These are phyloP conservation scores for Beauveria sp. DNA, from an alignment of 2,329 filamentous ascomycete genomes.

Conservation along the genomic window DNA sequence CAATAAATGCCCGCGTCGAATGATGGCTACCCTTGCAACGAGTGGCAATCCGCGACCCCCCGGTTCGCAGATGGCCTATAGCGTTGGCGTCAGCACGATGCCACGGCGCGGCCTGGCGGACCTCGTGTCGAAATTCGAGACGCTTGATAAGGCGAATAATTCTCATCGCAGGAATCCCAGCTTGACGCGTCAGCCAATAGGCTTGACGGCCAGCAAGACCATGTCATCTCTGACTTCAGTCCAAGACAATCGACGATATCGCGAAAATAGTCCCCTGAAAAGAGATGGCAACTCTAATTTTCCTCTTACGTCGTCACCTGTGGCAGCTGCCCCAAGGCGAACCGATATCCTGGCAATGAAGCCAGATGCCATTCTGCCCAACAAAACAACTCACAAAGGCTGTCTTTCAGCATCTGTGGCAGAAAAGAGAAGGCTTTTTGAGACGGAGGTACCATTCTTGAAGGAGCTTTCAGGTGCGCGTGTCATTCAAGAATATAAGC, in stretches of 20 bases:
- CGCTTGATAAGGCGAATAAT: constrained; percentile 18
- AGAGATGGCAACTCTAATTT: not conserved
- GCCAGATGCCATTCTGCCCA: not conserved
- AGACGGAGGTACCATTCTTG: not conserved
- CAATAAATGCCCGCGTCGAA: not conserved
- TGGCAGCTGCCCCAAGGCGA: not conserved
- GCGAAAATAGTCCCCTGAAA: not conserved
- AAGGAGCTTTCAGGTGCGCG: not conserved
- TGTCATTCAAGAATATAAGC: not conserved
- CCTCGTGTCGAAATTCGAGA: constrained; percentile 29
- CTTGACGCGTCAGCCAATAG: constrained; percentile 11
- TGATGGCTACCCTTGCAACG: not conserved
- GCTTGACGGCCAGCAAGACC: not conserved
- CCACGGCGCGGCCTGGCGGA: constrained; percentile 20
- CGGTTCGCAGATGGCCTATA: not conserved
- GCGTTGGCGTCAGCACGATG: not conserved
- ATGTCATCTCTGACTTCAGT: constrained; percentile 1
- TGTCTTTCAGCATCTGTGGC: constrained; percentile 14
- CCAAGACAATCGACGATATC: not conserved
- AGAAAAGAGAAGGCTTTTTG: constrained; percentile 19
- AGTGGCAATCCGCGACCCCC: not conserved
- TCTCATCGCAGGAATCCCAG: not conserved
- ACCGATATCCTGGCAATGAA: not conserved
- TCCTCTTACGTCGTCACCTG: not conserved
- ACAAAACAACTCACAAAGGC: not conserved